These are phyloP conservation scores for Globisporangium cylindrosporum DNA, from an alignment of 352 stramenopile species.

Conservation along the genomic window DNA sequence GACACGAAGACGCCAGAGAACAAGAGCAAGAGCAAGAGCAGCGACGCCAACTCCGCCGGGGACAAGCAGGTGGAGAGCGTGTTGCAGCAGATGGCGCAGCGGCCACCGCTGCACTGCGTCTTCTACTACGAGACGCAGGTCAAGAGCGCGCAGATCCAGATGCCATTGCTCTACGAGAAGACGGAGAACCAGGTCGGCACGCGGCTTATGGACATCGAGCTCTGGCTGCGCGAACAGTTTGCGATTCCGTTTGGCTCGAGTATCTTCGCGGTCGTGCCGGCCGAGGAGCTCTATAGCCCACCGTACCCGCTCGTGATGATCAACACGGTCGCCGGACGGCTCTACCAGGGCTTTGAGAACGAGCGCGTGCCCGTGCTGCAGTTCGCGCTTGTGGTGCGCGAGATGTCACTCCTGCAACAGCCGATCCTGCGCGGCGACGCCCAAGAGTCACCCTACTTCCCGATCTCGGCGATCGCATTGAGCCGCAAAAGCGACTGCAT, in stretches of 20 bases:
- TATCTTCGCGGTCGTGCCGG: slow-evolving; percentile 72
- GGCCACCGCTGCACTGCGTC: slow-evolving; percentile 58
- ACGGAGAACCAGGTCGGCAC: slow-evolving; percentile 33
- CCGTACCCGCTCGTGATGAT: slow-evolving; percentile 79
- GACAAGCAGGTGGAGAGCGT: slow-evolving; percentile 7
- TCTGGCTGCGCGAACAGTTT: slow-evolving; percentile 67
- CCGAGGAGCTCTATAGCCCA: slow-evolving; percentile 76
- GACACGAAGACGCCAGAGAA: background rate
- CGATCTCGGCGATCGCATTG: slow-evolving; percentile 48
- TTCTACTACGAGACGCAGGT: slow-evolving; percentile 67
- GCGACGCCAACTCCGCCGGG: background rate
- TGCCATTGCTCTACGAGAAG: slow-evolving; percentile 70
- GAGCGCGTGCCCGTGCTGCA: slow-evolving; percentile 53
- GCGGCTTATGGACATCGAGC: slow-evolving; percentile 68
- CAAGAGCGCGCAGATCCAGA: slow-evolving; percentile 44
- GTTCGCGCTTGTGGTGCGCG: slow-evolving; percentile 63
- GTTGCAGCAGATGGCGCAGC: slow-evolving; percentile 28
- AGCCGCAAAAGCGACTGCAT: slow-evolving; percentile 30
- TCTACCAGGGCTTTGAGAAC: slow-evolving; percentile 43
- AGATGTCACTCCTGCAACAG: slow-evolving; percentile 50
- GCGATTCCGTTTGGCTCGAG: slow-evolving; percentile 47
- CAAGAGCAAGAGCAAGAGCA: background rate
- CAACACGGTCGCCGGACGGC: slow-evolving; percentile 53
- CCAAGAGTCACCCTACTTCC: slow-evolving; percentile 64
- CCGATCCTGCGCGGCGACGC: slow-evolving; percentile 45